phyloP scores from a whole-genome alignment of 2,329 filamentous ascomycete genomes.

The Cadophora sp. region DNA sequence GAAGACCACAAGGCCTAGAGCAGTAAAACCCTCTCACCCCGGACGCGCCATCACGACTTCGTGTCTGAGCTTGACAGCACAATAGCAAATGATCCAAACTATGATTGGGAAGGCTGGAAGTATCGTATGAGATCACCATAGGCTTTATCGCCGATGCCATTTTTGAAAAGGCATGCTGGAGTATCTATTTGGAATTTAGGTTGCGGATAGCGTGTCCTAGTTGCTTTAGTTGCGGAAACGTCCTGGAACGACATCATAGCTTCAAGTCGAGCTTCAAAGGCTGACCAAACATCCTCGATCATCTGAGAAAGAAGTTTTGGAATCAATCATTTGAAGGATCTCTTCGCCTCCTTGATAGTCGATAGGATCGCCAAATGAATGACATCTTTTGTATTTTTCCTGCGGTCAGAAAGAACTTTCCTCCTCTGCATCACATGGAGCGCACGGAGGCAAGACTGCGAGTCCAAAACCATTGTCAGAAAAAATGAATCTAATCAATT shows the following conservation, averaged over 20 bases:
- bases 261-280: not conserved
- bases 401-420: no score
- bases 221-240: not conserved
- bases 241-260: conserved; percentile 6
- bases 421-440: no score
- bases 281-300: not conserved
- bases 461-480: no score
- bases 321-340: not conserved
- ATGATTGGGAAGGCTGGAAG: not conserved
- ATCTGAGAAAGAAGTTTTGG: not conserved
- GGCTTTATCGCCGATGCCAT: not conserved
- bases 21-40: not conserved
- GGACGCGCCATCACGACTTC: not conserved
- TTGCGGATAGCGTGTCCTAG: conserved; percentile 15
- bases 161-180: not conserved
- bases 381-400: no score
- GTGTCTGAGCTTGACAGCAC: conserved; percentile 10
- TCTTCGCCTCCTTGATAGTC: no score
- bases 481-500: no score
- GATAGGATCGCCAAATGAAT: no score
- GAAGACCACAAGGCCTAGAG: not conserved
- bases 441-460: no score
- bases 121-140: not conserved
- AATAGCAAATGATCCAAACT: not conserved
- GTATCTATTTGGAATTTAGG: conserved; percentile 22